These are phyloP conservation scores for Leccinum incarnatum DNA, from an alignment of 768 basidiomycete species.

Conservation along the genomic window DNA sequence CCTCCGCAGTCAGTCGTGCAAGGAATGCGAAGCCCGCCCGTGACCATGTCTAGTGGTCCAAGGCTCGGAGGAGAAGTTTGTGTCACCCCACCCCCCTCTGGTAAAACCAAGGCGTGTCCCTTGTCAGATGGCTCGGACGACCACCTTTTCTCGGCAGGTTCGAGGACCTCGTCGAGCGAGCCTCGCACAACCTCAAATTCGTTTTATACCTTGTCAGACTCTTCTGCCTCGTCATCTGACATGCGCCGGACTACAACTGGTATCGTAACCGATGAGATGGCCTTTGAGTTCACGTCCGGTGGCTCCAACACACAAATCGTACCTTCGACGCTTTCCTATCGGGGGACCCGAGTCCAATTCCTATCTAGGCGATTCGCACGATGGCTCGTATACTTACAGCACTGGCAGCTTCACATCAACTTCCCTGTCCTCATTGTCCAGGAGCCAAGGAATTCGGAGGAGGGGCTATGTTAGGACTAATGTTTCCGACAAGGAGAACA, in stretches of 20 bases:
- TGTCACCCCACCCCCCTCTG: too few relatives aligned
- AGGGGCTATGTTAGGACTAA: slow-evolving; percentile 39
- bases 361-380: slow-evolving; percentile 54
- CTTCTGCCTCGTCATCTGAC: slow-evolving; percentile 34
- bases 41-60: too few relatives aligned
- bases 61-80: too few relatives aligned
- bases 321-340: slow-evolving; percentile 50
- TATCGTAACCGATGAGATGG: slow-evolving; percentile 38
- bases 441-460: slow-evolving; percentile 57
- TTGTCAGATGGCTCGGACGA: slow-evolving; percentile 39
- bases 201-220: slow-evolving; percentile 34
- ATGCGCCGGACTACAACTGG: slow-evolving; percentile 28
- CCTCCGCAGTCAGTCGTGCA: too few relatives aligned
- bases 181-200: slow-evolving; percentile 28
- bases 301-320: slow-evolving; percentile 43
- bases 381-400: slow-evolving; percentile 33
- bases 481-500: too few relatives aligned
- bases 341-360: slow-evolving; percentile 56
- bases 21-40: too few relatives aligned
- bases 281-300: slow-evolving; percentile 37
- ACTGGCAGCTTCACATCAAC: slow-evolving; percentile 30
- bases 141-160: slow-evolving; percentile 44
- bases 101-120: too few relatives aligned
- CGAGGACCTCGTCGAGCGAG: slow-evolving; percentile 31
- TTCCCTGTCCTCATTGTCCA: slow-evolving; percentile 56